Base-by-base conservation (phyloP, 2,329 filamentous ascomycete species). In the Alternaria incomplexa region DNA sequence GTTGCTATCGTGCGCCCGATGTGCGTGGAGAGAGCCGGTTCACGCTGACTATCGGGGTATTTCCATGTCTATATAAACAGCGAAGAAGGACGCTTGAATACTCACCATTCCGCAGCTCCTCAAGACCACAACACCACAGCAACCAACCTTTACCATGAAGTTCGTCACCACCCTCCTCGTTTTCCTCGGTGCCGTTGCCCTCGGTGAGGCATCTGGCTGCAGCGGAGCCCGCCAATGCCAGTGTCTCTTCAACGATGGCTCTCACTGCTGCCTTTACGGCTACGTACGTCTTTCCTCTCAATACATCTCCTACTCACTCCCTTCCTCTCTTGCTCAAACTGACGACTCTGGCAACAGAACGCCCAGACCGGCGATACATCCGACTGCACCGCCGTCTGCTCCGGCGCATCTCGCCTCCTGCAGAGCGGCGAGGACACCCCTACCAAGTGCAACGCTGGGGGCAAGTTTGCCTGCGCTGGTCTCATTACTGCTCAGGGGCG, bases 251-350 rank as follows among this genome's bases (percentile, higher is more conserved):
- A 50, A 60, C 23, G 51, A 63, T 45, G 22, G 57, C 22, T 63
- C 61, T 13, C 61, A 63, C 61, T 63, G 61, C 56, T 63, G 61
- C 22, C 51, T 63, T 26, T 63, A 60, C 51, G 53, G 53, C 17
- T 50, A 44, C 25, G 61, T 63, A 25, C 59, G 61, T 56, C 40
- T 17, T 13, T n/a, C 17, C 25, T 5, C 12, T 12, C 4, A 12
- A 23, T 4, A 6, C 30, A 54, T 28, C 30, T 13, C 30, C 30
- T 6, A 1, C 5, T 6, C 7, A 15, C 15, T 44, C 13, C 23
- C 20, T 11, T 59, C 20, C 30, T 56, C 36, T 5, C 28, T 40
- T 28, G 32, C 36, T 23, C n/a, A 55, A 46, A 15, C 50, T 63
- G 8, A 54, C n/a, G 2, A 40, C 7, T 26, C 5, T 15, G 5